Percentiles rank a stretch among this genome's conserved stretches.
phyloP scores from a whole-genome alignment of 1,139 yeast species.

The Sugiyamaella xylanicola region DNA sequence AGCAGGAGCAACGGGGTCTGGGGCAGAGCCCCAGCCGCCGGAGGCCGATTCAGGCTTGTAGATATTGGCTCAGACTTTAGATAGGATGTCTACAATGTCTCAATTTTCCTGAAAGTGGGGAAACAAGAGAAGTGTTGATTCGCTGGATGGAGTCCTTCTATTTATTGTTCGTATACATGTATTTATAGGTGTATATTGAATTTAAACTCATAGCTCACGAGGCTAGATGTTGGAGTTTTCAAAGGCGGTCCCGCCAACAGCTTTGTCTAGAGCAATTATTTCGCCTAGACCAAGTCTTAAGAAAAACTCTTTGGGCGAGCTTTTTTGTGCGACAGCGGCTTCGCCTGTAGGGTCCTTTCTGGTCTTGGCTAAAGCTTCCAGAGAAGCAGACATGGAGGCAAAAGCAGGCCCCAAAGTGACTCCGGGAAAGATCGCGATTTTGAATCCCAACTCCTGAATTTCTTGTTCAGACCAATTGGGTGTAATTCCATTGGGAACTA shows the following conservation, averaged over 20 bases:
- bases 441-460: slow-evolving; percentile 21
- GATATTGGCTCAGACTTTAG: too few relatives aligned
- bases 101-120: too few relatives aligned
- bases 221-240: neutral
- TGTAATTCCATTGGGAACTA: slow-evolving; percentile 23
- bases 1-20: too few relatives aligned
- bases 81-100: too few relatives aligned
- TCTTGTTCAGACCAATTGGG: slow-evolving; percentile 22
- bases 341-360: slow-evolving; percentile 10
- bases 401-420: slow-evolving; percentile 20
- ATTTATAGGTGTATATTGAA: too few relatives aligned
- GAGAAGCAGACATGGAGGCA: slow-evolving; percentile 11
- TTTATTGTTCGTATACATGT: too few relatives aligned
- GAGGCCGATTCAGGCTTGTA: too few relatives aligned
- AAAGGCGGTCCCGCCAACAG: slow-evolving; percentile 19
- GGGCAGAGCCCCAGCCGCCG: too few relatives aligned
- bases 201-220: too few relatives aligned
- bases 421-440: slow-evolving; percentile 24
- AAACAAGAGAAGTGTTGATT: too few relatives aligned
- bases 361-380: slow-evolving; percentile 9
- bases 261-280: slow-evolving; percentile 20
- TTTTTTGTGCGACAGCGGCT: neutral
- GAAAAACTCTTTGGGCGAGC: slow-evolving; percentile 21
- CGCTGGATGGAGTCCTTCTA: too few relatives aligned
- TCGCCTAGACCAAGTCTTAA: slow-evolving; percentile 21